Conservation (phyloP, 2,329 filamentous ascomycete genomes). For the Pezicula rhizophila region DNA sequence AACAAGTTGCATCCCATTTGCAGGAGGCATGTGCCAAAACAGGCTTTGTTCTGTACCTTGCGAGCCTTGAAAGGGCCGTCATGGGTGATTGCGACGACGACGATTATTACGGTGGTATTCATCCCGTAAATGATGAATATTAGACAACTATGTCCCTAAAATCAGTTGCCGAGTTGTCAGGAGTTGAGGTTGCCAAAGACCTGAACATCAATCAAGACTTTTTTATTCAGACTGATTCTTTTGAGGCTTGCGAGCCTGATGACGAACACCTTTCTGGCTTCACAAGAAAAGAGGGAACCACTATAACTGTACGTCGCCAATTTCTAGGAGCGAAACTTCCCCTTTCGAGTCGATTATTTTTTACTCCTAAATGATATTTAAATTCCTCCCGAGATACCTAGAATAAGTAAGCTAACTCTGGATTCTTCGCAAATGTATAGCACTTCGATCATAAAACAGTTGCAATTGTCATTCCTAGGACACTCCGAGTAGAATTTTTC, state of each 20-base stretch:
- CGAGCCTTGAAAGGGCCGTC: conserved; percentile 9
- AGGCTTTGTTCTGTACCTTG: conserved; percentile 12
- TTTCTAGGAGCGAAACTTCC: no score
- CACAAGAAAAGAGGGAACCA: conserved; percentile 13
- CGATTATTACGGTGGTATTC: not conserved
- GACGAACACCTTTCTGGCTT: conserved; percentile 12
- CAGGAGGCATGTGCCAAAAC: conserved; percentile 7
- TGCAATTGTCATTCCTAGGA: conserved; percentile 9
- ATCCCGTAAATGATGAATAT: conserved; percentile 6
- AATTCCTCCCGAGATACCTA: no score
- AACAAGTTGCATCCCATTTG: conserved; percentile 2
- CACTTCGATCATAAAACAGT: conserved; percentile 16
- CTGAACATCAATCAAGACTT: conserved; percentile 6
- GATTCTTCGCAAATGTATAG: no score
- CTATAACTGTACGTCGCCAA: not conserved
- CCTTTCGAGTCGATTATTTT: no score
- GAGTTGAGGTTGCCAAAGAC: conserved; percentile 7
- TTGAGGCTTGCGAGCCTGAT: conserved; percentile 9
- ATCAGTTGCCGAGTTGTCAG: conserved; percentile 11
- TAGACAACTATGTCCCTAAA: not conserved
- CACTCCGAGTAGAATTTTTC: conserved; percentile 5
- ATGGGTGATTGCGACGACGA: conserved; percentile 8
- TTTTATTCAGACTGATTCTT: conserved; percentile 7
- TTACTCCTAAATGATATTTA: no score
- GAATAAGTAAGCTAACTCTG: no score